These are phyloP conservation scores for Periconia sp. DNA, from an alignment of 2,329 filamentous ascomycete species.

Conservation along the genomic window DNA sequence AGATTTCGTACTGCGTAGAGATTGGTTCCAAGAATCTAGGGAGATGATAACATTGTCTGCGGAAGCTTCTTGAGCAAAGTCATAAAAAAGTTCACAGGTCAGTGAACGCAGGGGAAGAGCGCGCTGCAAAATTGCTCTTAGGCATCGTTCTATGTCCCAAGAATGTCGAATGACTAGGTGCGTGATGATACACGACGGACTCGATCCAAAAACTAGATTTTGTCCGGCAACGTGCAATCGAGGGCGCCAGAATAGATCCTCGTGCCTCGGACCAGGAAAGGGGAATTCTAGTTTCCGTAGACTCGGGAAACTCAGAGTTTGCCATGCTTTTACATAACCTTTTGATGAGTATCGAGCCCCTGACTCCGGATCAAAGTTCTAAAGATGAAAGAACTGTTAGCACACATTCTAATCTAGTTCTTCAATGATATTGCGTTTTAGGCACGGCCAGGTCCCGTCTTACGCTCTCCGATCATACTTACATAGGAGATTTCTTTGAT, in stretches of 20 bases:
- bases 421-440: no score
- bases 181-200: conserved; percentile 23
- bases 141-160: conserved; percentile 4
- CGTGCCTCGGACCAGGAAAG: no score
- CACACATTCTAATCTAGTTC: no score
- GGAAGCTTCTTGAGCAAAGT: no score
- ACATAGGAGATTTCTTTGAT: conserved; percentile 26
- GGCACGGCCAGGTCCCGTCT: no score
- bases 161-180: conserved; percentile 29
- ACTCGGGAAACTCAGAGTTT: conserved; percentile 20
- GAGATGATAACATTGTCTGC: no score
- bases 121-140: conserved; percentile 15
- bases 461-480: no score
- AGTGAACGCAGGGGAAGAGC: conserved; percentile 28
- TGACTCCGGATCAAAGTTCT: conserved; percentile 22
- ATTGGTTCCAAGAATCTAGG: conserved; percentile 22
- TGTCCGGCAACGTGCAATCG: no score
- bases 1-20: conserved; percentile 11
- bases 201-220: no score
- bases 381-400: no score
- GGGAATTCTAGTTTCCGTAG: conserved; percentile 23
- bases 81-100: conserved; percentile 30
- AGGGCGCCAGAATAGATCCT: no score
- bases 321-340: conserved; percentile 12
- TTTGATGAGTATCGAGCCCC: conserved; percentile 17